Base-by-base conservation (phyloP, 108 stramenopile genomes). In the Skeletonema marinoi region DNA sequence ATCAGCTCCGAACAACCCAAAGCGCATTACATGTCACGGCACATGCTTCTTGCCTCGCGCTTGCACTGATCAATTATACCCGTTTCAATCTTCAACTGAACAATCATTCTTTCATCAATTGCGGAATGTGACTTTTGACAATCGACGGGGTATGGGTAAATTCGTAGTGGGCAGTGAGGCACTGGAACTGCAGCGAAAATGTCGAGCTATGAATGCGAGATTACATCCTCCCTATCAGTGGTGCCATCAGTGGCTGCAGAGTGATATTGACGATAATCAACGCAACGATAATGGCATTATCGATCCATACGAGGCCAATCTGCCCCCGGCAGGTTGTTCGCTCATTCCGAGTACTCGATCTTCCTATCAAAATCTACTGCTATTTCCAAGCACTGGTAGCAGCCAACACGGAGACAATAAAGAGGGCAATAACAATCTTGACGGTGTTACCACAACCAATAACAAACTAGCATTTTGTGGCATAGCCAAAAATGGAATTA, bases 391-490 rank as follows among this genome's bases (percentile, higher is more conserved):
- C 35, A 33, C 6, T 3, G 7, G 33, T 33, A 36, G 35, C 35
- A 36, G 35, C 7, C 35, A 2, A 36, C 7, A 36, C 35, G 35
- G 12, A 11, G 2, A 48, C 8, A 48, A 9, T 3, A 48, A 16
- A 2, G 6, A 14, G 4, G 6, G 9, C 46, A 48, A 48, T 11
- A 48, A 2, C 46, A 4, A 36, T 36, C 3, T 3, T 36, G 35
- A 36, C 33, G 33, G 33, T 33, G 4, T 2, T 46, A 46, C 10
- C 44, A 46, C 10, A 13, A 48, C 16, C 46, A 48, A 48, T n/a
- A 9, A 48, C 13, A 88, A 83, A 64, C 78, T 88, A 16, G 78
- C 78, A 30, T 83, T 88, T 73, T 88, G 87, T 74, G 87, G 84
- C 2, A 85, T 88, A 2, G 84, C 87, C n/a, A 88, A 88, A 60